A percentile compares a stretch with the other conserved stretches of the same genome.
These are phyloP conservation scores for Dendrobium catenatum DNA, from an alignment of 106 monocot genomes.

Conservation along the genomic window DNA sequence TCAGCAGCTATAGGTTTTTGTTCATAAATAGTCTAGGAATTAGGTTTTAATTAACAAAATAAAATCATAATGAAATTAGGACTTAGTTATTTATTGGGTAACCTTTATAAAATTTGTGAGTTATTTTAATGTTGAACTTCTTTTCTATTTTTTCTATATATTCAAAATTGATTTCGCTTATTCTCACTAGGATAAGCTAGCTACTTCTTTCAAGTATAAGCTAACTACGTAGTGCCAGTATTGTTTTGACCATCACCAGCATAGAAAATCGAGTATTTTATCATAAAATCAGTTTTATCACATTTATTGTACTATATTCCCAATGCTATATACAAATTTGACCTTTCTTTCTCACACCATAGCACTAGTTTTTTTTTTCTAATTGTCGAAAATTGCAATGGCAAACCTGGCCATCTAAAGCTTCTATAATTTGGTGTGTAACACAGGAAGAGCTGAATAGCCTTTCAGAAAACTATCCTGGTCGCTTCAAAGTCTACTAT, in stretches of 20 bases:
- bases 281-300: background rate
- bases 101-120: too few relatives aligned
- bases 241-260: background rate
- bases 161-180: too few relatives aligned
- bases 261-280: background rate
- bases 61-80: too few relatives aligned
- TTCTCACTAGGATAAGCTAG: too few relatives aligned
- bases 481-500: slow-evolving; percentile 70
- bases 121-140: too few relatives aligned
- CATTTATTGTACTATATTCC: background rate
- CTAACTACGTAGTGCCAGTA: background rate
- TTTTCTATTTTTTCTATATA: too few relatives aligned
- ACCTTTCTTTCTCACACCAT: background rate
- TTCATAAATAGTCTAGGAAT: too few relatives aligned
- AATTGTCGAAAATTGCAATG: background rate
- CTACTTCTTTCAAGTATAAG: background rate
- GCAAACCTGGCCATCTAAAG: background rate
- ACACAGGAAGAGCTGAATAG: slow-evolving; percentile 77
- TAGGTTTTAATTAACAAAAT: too few relatives aligned
- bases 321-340: background rate
- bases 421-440: background rate
- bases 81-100: too few relatives aligned
- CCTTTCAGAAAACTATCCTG: slow-evolving; percentile 56
- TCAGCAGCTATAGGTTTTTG: too few relatives aligned
- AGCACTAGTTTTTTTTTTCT: background rate